Evolutionary conservation across 169 alveolate species (phyloP), one percentile per base, ranked within the genome.

Genomic region (Eimeria acervulina): DNA sequence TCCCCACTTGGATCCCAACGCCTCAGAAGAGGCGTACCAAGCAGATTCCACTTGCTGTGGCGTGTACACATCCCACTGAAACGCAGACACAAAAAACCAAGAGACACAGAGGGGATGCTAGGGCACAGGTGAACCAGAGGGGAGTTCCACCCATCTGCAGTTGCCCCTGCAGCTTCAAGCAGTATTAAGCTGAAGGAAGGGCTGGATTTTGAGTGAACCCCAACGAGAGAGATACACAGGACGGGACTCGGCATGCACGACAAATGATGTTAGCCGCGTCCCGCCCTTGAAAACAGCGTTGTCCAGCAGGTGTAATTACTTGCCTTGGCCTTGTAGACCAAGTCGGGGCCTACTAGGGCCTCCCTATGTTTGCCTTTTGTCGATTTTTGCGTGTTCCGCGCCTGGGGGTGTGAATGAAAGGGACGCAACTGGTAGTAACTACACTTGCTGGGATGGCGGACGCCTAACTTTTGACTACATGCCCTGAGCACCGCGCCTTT

Each of bases 271-370:
- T 26, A 2, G 28, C 15, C 81, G n/a, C 33, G 47, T 28, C 81
- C 0, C 0, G 81, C 81, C 23, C 51, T 31, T 70, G 51, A 17
- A 36, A 70, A 17, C 51, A 33, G 51, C 26, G 15, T 13, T 33
- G 28, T 17, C n/a, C n/a, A 33, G 51, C 81, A 33, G 13, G 17
- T 40, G 0, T 2, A n/a, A 19, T 21, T 44, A 81, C 90, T 81
- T 81, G 51, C 90, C 74, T 81, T 40, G 52, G 90, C 90, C 47
- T 28, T 81, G 72, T 81, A 81, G 70, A 81, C 47, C 90, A 81
- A 52, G 44, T 4, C 51, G 72, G 90, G n/a, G 31, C 44, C 74
- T 33, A 51, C 31, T 26, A 74, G 90, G 0, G 90, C 74, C 52
- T 33, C 52, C 74, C 44, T 26, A 10, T 15, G n/a, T n/a, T 81